phyloP scores from a whole-genome alignment of 768 basidiomycete genomes.

The Pleurotus cornucopiae region DNA sequence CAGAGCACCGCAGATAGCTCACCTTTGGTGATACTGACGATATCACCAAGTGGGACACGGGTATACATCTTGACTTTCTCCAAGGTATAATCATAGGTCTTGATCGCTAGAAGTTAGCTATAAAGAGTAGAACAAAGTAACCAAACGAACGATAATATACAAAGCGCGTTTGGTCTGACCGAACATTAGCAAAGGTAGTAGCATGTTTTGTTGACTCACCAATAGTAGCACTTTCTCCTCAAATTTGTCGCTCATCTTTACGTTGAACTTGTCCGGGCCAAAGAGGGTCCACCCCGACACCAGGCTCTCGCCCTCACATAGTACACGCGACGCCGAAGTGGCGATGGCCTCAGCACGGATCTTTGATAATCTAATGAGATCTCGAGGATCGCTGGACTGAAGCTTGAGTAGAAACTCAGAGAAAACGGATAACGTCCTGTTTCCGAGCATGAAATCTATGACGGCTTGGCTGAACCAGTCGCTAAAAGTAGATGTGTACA shows the following conservation, averaged over 20 bases:
- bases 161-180: slow-evolving; percentile 44
- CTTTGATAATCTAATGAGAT: slow-evolving; percentile 82
- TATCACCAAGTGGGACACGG: slow-evolving; percentile 81
- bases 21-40: slow-evolving; percentile 80
- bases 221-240: slow-evolving; percentile 93
- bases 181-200: slow-evolving; percentile 10
- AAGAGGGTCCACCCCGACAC: slow-evolving; percentile 91
- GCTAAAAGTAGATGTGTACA: slow-evolving; percentile 85
- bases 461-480: slow-evolving; percentile 98
- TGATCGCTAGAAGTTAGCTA: slow-evolving; percentile 9
- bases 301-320: slow-evolving; percentile 72
- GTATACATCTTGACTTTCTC: slow-evolving; percentile 90
- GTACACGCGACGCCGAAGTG: slow-evolving; percentile 73
- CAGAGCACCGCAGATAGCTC: slow-evolving; percentile 1
- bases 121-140: background rate
- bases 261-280: slow-evolving; percentile 73
- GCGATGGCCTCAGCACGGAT: slow-evolving; percentile 92
- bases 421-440: slow-evolving; percentile 84
- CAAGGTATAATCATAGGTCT: slow-evolving; percentile 93
- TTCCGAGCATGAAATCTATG: slow-evolving; percentile 87
- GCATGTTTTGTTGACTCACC: slow-evolving; percentile 43
- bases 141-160: slow-evolving; percentile 70
- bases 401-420: slow-evolving; percentile 89
- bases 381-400: slow-evolving; percentile 87
- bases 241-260: slow-evolving; percentile 70